These are phyloP conservation scores for Taxawa tesnikishii DNA, from an alignment of 2,329 filamentous ascomycete genomes.

Conservation along the genomic window DNA sequence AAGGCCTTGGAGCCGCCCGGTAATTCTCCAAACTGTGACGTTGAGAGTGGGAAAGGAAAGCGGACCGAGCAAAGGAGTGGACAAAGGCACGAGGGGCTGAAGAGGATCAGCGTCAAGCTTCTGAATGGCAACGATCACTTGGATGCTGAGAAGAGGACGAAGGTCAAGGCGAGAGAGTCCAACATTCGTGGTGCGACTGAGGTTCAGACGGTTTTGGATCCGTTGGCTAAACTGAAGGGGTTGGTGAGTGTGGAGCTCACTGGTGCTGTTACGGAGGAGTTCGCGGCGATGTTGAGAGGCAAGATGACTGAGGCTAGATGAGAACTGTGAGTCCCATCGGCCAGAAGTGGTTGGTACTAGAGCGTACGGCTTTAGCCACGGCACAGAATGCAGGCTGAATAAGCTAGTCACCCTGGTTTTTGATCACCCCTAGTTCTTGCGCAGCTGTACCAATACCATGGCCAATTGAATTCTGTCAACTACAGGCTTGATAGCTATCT, in stretches of 20 bases:
- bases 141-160: constrained; percentile 16
- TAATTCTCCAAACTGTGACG: constrained; percentile 19
- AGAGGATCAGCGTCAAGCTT: constrained; percentile 2
- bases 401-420: too few relatives aligned
- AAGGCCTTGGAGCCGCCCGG: constrained; percentile 18
- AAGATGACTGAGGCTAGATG: too few relatives aligned
- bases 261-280: constrained; percentile 26
- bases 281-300: constrained; percentile 19
- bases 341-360: too few relatives aligned
- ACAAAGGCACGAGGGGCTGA: constrained; percentile 14
- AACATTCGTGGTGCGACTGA: constrained; percentile 18
- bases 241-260: constrained; percentile 23
- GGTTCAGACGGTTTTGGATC: constrained; percentile 29
- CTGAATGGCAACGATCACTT: constrained; percentile 18
- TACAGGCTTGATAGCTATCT: too few relatives aligned
- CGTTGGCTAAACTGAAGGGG: constrained; percentile 23
- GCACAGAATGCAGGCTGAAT: too few relatives aligned
- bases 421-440: too few relatives aligned
- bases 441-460: too few relatives aligned
- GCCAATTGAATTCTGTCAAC: too few relatives aligned
- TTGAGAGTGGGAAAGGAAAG: constrained; percentile 10
- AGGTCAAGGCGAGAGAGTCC: constrained; percentile 15
- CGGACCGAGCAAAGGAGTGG: constrained; percentile 12
- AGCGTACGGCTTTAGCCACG: too few relatives aligned
- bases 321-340: too few relatives aligned